phyloP scores from a whole-genome alignment of 2,329 filamentous ascomycete genomes.

The Fusarium coffeatum region DNA sequence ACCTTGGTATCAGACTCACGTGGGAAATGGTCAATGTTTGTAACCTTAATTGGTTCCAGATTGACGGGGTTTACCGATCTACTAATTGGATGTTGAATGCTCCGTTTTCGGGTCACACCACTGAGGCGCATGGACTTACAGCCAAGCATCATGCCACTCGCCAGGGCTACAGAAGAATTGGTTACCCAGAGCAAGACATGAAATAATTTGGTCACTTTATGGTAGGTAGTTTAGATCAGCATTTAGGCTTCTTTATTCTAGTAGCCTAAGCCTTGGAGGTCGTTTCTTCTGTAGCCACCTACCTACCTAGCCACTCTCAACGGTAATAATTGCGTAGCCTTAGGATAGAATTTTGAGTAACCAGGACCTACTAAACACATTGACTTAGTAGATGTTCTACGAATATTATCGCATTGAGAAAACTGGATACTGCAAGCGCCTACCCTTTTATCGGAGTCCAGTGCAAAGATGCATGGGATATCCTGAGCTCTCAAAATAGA shows the following conservation, averaged over 20 bases:
- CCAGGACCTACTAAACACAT: fast-evolving
- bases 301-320: background rate
- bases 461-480: background rate
- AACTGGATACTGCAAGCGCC: fast-evolving
- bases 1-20: background rate
- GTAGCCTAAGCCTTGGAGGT: no score
- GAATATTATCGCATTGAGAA: background rate
- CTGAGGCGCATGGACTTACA: background rate
- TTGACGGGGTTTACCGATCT: background rate
- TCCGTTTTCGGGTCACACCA: background rate
- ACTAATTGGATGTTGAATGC: background rate
- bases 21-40: background rate
- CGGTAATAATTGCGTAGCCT: background rate
- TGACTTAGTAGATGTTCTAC: background rate
- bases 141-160: background rate
- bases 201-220: no score
- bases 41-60: background rate
- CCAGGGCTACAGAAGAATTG: no score
- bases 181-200: no score
- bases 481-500: background rate
- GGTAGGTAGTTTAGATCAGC: no score
- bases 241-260: no score
- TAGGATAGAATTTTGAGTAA: background rate
- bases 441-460: fast-evolving
- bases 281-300: no score